Evolutionary conservation across 2,329 filamentous ascomycete genomes (phyloP).

Genomic region (Scytalidium lignicola): DNA sequence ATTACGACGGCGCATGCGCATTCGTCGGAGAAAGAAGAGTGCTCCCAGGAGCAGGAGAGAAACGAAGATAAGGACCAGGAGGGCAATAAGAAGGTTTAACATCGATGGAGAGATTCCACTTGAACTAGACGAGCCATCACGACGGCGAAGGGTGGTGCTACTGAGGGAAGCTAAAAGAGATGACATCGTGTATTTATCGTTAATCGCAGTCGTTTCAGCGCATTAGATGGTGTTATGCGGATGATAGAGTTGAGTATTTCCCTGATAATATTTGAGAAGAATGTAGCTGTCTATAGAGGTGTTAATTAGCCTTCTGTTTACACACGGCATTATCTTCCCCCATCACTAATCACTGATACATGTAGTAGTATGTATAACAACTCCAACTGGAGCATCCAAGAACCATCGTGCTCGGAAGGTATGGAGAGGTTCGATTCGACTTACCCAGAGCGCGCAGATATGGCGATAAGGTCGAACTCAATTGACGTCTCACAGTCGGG

Average conservation of each 20-base stretch:
- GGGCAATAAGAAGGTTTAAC: slow-evolving; percentile 71
- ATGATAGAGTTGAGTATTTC: background rate
- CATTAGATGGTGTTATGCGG: background rate
- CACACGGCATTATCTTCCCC: background rate
- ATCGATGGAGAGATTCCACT: slow-evolving; percentile 41
- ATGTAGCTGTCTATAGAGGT: background rate
- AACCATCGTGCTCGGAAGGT: too few relatives aligned
- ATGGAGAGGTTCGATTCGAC: too few relatives aligned
- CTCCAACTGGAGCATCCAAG: too few relatives aligned
- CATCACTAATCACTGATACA: too few relatives aligned
- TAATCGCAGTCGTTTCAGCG: background rate
- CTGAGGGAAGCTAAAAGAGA: background rate
- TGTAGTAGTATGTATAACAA: too few relatives aligned
- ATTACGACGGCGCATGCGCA: slow-evolving; percentile 60
- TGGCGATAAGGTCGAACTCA: background rate
- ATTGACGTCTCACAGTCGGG: background rate
- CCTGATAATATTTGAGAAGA: background rate
- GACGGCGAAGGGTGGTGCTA: background rate
- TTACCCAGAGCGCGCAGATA: background rate
- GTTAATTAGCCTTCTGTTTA: background rate
- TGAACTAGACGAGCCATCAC: background rate
- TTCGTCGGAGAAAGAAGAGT: slow-evolving; percentile 50
- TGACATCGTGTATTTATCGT: background rate
- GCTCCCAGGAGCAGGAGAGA: slow-evolving; percentile 61
- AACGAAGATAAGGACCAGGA: slow-evolving; percentile 73